These are phyloP conservation scores for Lasiodiplodia gonubiensis DNA, from an alignment of 2,329 filamentous ascomycete genomes.

Conservation along the genomic window DNA sequence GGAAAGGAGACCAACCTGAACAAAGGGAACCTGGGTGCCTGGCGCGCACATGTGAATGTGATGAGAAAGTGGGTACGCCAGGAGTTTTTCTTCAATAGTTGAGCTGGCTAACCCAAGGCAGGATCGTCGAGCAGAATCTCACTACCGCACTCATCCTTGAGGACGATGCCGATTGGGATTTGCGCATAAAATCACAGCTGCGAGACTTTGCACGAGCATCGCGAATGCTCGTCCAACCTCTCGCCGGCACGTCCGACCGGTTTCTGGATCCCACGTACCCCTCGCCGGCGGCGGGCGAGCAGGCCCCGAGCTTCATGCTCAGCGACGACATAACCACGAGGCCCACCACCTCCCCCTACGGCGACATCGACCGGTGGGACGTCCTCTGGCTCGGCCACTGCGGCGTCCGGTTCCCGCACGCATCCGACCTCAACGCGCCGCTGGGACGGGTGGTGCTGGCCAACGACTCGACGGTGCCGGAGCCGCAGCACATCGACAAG, in stretches of 20 bases:
- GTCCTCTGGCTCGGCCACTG: conserved; percentile 46
- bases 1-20: conserved; percentile 29
- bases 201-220: conserved; percentile 32
- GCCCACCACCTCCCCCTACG: conserved; percentile 38
- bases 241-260: neutral
- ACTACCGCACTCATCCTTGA: conserved; percentile 33
- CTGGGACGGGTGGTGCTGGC: conserved; percentile 35
- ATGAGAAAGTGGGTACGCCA: conserved; percentile 1
- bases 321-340: conserved; percentile 19
- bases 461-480: conserved; percentile 35
- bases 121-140: conserved; percentile 26
- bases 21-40: conserved; percentile 2
- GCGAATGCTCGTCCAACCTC: conserved; percentile 28
- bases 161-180: conserved; percentile 36
- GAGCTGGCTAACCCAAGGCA: neutral
- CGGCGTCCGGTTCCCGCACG: conserved; percentile 33
- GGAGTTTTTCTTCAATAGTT: neutral
- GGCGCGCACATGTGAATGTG: conserved; percentile 22
- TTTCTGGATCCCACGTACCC: conserved; percentile 33
- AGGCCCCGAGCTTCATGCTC: conserved; percentile 26
- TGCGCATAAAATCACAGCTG: conserved; percentile 34
- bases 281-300: conserved; percentile 24
- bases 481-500: conserved; percentile 33
- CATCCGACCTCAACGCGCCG: conserved; percentile 12
- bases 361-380: conserved; percentile 45